These are phyloP conservation scores for Magnolia kwangsiensis DNA, from an alignment of 164 flowering plant species.

Conservation along the genomic window DNA sequence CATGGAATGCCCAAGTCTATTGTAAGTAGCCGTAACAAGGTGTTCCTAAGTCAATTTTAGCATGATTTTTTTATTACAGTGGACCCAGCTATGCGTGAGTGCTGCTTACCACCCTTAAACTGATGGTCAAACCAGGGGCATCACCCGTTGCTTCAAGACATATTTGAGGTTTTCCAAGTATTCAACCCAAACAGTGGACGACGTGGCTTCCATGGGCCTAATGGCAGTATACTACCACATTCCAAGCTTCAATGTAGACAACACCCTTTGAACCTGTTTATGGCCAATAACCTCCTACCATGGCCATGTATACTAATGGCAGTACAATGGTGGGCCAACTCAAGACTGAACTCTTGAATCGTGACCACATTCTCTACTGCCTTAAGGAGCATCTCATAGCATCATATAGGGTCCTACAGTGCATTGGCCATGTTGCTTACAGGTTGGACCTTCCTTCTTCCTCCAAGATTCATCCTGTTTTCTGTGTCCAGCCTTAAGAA, in stretches of 20 bases:
- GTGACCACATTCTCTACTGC: background rate
- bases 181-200: background rate
- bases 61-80: no score
- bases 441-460: no score
- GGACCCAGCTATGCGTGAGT: no score
- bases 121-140: background rate
- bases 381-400: background rate
- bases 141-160: background rate
- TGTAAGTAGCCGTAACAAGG: background rate
- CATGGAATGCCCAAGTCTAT: background rate
- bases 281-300: background rate
- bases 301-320: background rate
- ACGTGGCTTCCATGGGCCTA: background rate
- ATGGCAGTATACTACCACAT: background rate
- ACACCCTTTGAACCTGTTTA: background rate
- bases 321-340: background rate
- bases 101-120: background rate
- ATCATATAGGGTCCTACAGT: background rate
- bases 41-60: no score
- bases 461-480: no score
- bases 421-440: background rate
- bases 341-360: background rate
- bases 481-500: background rate
- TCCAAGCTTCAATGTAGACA: background rate
- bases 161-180: background rate